Percentiles rank a stretch among this genome's conserved stretches.
Conservation (phyloP, 441 rosid genomes). For the Adansonia gregorii region DNA sequence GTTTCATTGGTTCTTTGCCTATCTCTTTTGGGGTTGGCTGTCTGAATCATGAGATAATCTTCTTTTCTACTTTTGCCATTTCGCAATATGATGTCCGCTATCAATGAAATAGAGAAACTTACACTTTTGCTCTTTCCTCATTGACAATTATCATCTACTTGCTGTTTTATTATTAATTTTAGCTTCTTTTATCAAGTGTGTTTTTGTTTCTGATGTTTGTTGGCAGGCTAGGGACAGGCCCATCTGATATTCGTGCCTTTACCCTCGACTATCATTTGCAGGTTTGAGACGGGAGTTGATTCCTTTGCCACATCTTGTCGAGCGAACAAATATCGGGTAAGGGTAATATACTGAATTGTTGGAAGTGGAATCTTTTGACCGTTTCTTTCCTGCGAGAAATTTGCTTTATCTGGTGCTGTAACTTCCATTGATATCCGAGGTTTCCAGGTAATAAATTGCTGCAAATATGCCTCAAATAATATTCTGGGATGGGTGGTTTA, state of each 20-base stretch:
- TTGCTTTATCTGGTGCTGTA: neutral
- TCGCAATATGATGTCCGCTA: neutral
- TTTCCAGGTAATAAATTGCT: neutral
- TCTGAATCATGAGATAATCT: neutral
- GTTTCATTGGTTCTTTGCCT: neutral
- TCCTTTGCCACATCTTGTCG: neutral
- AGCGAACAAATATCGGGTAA: neutral
- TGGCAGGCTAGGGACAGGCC: conserved; percentile 88
- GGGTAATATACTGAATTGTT: neutral
- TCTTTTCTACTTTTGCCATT: neutral
- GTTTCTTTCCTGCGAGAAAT: conserved; percentile 12
- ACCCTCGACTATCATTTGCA: conserved; percentile 80
- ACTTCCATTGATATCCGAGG: conserved; percentile 6
- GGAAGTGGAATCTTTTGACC: conserved; percentile 9
- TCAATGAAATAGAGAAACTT: neutral
- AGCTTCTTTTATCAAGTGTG: neutral
- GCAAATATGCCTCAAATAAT: neutral
- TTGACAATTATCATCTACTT: conserved; percentile 3
- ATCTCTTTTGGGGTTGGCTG: neutral
- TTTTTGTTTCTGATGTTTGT: conserved; percentile 25
- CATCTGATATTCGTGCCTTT: conserved; percentile 78
- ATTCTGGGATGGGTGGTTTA: conserved; percentile 2
- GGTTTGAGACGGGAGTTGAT: conserved; percentile 46
- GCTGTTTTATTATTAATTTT: neutral
- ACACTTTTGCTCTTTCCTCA: neutral